Base-by-base conservation (phyloP, 1,284 basidiomycete species). In the Heterobasidion annosum region DNA sequence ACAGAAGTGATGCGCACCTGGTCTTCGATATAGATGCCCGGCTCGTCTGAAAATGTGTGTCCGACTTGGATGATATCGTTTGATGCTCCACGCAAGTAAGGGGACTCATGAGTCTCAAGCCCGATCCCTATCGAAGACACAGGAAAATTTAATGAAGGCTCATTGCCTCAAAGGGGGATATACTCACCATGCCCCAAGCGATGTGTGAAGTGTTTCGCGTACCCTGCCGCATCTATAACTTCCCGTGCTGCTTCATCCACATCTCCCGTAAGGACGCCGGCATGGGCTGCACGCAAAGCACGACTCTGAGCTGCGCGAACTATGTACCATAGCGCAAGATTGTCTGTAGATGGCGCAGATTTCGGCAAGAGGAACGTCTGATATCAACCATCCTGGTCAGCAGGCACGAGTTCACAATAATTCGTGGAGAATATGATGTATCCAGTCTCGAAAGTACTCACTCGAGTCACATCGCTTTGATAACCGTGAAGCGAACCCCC, bases 41-140 rank as follows among this genome's bases (percentile, higher is more conserved):
- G 91, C 67, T 94, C 91, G 61, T 92, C 76, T 7, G 87, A 91
- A 68, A 93, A 92, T 0, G 85, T 76, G 63, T 92, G 83, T 0
- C 89, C 88, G 0, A 67, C 66, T 47, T 77, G 68, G 52, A 92
- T 79, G 25, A 77, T 61, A 59, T 76, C 77, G 33, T 77, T 63
- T 45, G 77, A 83, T 15, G 86, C 87, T 34, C 88, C 87, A 51
- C 79, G 78, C 34, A 93, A 73, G 67, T 92, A 93, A 0, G 91
- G 91, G 5, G 75, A 72, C 69, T 94, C 91, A 62, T 94, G 91
- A 8, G 75, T 83, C 67, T 93, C 87, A 3, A 93, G 70, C 1
- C 91, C 91, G 52, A 94, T 91, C 2, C 91, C 90, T 85, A 51
- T 34, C 25, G 25, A 5, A 25, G 25, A 40, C 37, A 40, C 4